Base-by-base conservation (phyloP, 2,329 filamentous ascomycete genomes). In the Iodosphaeria phyllophila region DNA sequence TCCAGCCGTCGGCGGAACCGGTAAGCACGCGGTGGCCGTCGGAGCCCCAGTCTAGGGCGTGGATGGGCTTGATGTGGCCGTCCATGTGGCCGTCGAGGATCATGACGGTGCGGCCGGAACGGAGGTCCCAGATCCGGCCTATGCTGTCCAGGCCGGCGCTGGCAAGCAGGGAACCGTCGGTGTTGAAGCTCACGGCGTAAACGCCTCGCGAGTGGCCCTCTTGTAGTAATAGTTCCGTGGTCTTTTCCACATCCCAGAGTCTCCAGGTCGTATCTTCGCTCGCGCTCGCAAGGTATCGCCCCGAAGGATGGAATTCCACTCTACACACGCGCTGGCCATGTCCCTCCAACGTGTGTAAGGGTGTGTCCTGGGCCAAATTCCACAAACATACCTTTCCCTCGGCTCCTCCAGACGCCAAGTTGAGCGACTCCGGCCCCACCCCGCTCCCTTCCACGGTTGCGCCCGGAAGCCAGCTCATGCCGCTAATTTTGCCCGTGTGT, bases 211-310 rank as follows among this genome's bases (percentile, higher is more conserved):
- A 91, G 47, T 98, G 89, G 1, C 89, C 89, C 51, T 95, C 86
- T 47, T 98, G 89, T 1, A 91, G 60, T 2, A 92, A 59, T 2
- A 95, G 53, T 43, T 95, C 84, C 3, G 74, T 74, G 0, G 72
- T 79, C 0, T 76, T 89, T 36, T 80, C 73, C 1, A 95, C 70
- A 44, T 95, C 86, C 86, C 89, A 98, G 17, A 98, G 58, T 22
- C 86, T 71, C 89, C 89, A 98, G 1, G 89, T 92, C 3, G 83
- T 92, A 44, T 98, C 89, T 40, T 89, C 89, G 0, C 83, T 92
- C 5, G 89, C 89, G 1, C 84, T 92, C 5, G 86, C 89, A 5
- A 95, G 58, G 41, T 86, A 95, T 32, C 65, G 65, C 4, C 86
- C 86, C 0, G 80, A 92, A 0, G 89, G 89, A 37, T 98, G 89